Evolutionary conservation across 164 flowering plant species (phyloP), one percentile per base, ranked within the genome.

Genomic region (Berberis thunbergii): DNA sequence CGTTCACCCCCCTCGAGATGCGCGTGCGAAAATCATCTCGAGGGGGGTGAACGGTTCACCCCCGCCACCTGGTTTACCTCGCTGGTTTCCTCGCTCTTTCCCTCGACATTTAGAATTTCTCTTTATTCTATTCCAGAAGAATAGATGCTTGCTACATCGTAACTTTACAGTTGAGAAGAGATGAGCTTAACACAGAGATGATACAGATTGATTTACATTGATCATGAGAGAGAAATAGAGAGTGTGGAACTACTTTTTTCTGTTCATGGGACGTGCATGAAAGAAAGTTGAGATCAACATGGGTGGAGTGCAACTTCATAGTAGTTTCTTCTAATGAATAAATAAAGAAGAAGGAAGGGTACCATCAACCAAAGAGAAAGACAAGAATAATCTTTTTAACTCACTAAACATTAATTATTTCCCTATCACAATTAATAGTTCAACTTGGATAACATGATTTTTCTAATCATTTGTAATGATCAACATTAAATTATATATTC

Each of bases 281-380:
- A 64, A 70, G 56, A 72, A 74, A 69, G 67, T 43, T 61, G 26
- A 46, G 69, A 73, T 57, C 64, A 68, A 73, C 48, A 68, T 57
- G 59, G 63, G 13, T 10, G 54, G 69, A 59, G 45, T 66, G 74
- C 81, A 80, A 54, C 69, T 81, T 83, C 87, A 70, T 67, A 38
- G 84, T 70, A 77, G 82, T 80, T 80, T 79, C 86, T 75, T 7
- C n/a, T n/a, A 59, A 62, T 73, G 84, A 80, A 85, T 79, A 82
- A 81, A 83, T 80, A 12, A 8, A 54, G 38, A 54, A 54, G 50
- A 48, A 48, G 50, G 9, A 48, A 9, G 9, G 9, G 50, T 5
- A 59, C 50, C 57, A 52, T 45, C 62, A 65, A 57, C 56, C 40
- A 61, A 68, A 65, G 60, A 74, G 65, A 75, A 13, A 61, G 78